A percentile compares a stretch with the other conserved stretches of the same genome.
Conservation (phyloP, 352 stramenopile species). For the Chrysophaeum taylorii region DNA sequence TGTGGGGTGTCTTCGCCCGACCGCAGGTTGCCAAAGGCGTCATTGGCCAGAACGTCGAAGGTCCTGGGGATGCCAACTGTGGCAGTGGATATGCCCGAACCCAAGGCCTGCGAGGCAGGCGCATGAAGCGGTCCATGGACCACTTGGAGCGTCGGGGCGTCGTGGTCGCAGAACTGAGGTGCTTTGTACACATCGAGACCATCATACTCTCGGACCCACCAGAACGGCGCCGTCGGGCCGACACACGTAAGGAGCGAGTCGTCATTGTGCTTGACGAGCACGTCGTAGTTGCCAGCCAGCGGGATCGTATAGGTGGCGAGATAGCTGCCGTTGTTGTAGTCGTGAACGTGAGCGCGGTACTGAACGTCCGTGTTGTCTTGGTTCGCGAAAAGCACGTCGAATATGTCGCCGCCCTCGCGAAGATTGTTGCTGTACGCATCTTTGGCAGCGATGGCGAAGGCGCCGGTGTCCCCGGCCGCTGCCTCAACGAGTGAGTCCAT, state of each 20-base stretch:
- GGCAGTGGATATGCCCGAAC: slow-evolving; percentile 56
- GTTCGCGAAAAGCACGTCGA: slow-evolving; percentile 70
- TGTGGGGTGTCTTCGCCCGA: slow-evolving; percentile 45
- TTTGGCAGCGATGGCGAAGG: slow-evolving; percentile 84
- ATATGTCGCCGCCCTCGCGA: slow-evolving; percentile 49
- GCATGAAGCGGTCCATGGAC: slow-evolving; percentile 75
- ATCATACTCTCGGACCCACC: slow-evolving; percentile 45
- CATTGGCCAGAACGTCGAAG: slow-evolving; percentile 70
- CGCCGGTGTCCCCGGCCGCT: slow-evolving; percentile 72
- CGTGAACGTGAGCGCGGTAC: slow-evolving; percentile 59
- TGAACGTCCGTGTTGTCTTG: slow-evolving; percentile 44
- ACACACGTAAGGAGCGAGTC: slow-evolving; percentile 79
- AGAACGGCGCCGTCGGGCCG: slow-evolving; percentile 35
- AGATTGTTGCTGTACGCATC: slow-evolving; percentile 82
- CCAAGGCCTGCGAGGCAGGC: slow-evolving; percentile 64
- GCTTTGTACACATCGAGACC: slow-evolving; percentile 41
- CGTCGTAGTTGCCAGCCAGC: slow-evolving; percentile 65
- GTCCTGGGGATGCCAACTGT: slow-evolving; percentile 65
- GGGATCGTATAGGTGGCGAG: slow-evolving; percentile 83
- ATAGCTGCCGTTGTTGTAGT: slow-evolving; percentile 67
- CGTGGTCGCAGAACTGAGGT: slow-evolving; percentile 40
- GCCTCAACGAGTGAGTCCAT: slow-evolving; percentile 76
- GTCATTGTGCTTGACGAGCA: slow-evolving; percentile 54
- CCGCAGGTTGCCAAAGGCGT: slow-evolving; percentile 83
- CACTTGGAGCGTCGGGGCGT: slow-evolving; percentile 57